These are phyloP conservation scores for Trichosporon asahii DNA, from an alignment of 1,284 basidiomycete species.

Conservation along the genomic window DNA sequence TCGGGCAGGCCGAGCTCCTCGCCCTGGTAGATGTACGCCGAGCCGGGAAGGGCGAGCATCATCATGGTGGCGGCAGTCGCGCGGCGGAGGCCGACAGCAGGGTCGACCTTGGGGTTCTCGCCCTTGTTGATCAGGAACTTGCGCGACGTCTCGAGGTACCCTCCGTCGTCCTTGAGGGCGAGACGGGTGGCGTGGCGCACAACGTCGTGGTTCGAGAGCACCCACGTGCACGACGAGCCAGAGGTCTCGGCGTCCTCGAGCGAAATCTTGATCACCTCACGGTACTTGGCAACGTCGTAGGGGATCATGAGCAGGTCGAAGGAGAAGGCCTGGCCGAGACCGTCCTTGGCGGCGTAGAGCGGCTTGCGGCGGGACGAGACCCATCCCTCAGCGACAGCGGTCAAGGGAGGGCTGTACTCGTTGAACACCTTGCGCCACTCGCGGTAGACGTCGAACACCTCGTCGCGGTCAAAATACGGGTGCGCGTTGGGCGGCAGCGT, in stretches of 20 bases:
- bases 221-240: constrained; percentile 41
- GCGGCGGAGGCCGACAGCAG: constrained; percentile 31
- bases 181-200: constrained; percentile 44
- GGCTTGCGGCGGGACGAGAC: constrained; percentile 37
- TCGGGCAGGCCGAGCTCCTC: constrained; percentile 47
- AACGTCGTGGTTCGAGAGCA: constrained; percentile 45
- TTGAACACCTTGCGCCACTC: constrained; percentile 47
- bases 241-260: constrained; percentile 28
- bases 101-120: constrained; percentile 24
- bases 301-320: constrained; percentile 45
- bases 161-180: constrained; percentile 30
- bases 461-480: constrained; percentile 39
- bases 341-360: constrained; percentile 36
- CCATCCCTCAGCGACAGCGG: constrained; percentile 48
- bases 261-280: constrained; percentile 29
- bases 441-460: constrained; percentile 39
- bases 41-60: constrained; percentile 44
- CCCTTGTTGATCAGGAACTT: constrained; percentile 28
- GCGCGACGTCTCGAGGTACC: constrained; percentile 20
- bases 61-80: constrained; percentile 39
- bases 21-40: constrained; percentile 47
- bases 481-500: constrained; percentile 28
- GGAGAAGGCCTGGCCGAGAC: constrained; percentile 45
- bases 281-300: constrained; percentile 29
- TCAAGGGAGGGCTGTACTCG: constrained; percentile 44